Conservation (phyloP, 345 rosid genomes). For the Moricandia moricandioides region DNA sequence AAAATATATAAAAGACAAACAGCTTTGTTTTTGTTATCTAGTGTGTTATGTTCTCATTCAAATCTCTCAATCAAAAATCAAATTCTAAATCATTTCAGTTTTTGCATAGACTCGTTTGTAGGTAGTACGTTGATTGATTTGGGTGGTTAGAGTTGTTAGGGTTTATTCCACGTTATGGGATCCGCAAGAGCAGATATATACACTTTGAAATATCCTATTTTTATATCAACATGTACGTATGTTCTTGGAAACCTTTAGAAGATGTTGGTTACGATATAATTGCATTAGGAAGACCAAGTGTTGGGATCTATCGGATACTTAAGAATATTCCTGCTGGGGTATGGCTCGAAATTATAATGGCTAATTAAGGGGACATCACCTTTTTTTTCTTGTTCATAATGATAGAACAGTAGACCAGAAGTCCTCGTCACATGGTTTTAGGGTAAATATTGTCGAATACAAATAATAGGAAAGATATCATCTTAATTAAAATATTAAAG, state of each 20-base stretch:
- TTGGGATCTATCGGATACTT: not conserved
- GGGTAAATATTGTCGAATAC: slow-evolving; percentile 28
- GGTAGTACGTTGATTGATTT: not conserved
- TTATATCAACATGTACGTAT: not conserved
- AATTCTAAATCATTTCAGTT: not conserved
- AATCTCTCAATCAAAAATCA: not conserved
- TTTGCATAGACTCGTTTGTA: not conserved
- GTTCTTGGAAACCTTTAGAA: not conserved
- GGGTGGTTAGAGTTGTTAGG: not conserved
- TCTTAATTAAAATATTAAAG: not conserved
- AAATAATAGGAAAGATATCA: slow-evolving; percentile 1
- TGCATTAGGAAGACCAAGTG: not conserved
- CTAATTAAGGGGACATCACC: not conserved
- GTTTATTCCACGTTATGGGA: not conserved
- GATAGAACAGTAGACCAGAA: slow-evolving; percentile 15
- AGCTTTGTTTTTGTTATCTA: not conserved
- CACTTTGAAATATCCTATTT: not conserved
- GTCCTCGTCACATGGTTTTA: slow-evolving; percentile 23
- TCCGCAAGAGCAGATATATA: not conserved
- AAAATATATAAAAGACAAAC: not conserved
- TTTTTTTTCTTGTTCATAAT: not conserved
- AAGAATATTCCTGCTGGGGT: not conserved
- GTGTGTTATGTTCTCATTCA: not conserved
- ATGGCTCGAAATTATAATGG: not conserved
- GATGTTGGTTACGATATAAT: not conserved